Conservation (phyloP, 208 protist species). For the Trypanosoma brucei region DNA sequence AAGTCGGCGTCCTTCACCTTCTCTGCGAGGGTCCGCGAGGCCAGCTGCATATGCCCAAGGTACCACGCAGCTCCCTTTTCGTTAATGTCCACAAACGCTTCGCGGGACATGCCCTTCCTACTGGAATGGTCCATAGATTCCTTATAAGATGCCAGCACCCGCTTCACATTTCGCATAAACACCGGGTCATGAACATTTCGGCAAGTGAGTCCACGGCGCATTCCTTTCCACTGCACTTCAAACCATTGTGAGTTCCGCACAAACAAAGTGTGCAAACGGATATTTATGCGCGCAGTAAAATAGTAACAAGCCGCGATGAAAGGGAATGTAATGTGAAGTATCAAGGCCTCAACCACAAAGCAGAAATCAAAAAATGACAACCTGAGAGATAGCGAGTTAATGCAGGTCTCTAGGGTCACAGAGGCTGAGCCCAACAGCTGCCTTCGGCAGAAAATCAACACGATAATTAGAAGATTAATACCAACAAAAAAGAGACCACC, state of each 20-base stretch:
- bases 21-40: slow-evolving; percentile 42
- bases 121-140: slow-evolving; percentile 60
- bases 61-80: slow-evolving; percentile 87
- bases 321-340: too few species aligned
- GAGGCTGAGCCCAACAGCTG: too few species aligned
- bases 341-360: too few species aligned
- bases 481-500: too few species aligned
- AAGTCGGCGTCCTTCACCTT: slow-evolving; percentile 87
- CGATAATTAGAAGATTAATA: too few species aligned
- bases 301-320: too few species aligned
- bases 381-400: too few species aligned
- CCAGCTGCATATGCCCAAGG: slow-evolving; percentile 82
- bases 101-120: slow-evolving; percentile 58
- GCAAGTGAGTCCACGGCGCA: slow-evolving; percentile 28
- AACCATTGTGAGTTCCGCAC: background rate
- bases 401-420: too few species aligned
- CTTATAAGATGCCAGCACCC: slow-evolving; percentile 64
- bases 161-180: slow-evolving; percentile 88
- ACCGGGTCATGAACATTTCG: slow-evolving; percentile 82
- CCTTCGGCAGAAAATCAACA: too few species aligned
- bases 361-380: too few species aligned
- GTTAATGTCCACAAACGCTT: slow-evolving; percentile 87
- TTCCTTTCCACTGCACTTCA: slow-evolving; percentile 11
- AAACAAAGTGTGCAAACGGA: background rate
- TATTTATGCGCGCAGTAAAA: background rate